Conservation (phyloP, 352 stramenopile species). For the Globisporangium spiculum region DNA sequence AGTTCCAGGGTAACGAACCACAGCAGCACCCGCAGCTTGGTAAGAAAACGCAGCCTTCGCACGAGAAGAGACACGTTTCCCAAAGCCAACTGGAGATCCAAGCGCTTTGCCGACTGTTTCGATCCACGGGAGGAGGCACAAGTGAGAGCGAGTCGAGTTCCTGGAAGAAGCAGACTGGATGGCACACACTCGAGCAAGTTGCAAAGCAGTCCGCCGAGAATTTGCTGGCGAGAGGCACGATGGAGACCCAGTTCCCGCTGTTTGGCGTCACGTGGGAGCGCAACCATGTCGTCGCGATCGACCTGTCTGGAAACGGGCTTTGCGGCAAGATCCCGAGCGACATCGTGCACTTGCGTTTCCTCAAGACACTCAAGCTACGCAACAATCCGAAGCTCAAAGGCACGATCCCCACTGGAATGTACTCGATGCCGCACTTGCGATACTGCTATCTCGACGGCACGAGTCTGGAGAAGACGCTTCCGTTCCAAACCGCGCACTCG, state of each 20-base stretch:
- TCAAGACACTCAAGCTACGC: constrained; percentile 56
- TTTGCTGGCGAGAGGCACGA: constrained; percentile 24
- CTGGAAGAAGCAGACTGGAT: constrained; percentile 42
- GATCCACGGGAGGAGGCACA: constrained; percentile 30
- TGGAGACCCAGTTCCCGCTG: constrained; percentile 36
- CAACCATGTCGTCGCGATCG: constrained; percentile 60
- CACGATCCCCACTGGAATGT: constrained; percentile 25
- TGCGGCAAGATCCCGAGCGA: constrained; percentile 38
- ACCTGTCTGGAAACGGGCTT: constrained; percentile 52
- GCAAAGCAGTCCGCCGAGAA: constrained; percentile 21
- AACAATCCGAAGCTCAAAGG: constrained; percentile 48
- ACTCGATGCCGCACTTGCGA: constrained; percentile 41
- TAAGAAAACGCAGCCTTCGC: neutral
- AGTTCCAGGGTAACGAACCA: neutral
- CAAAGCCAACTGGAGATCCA: constrained; percentile 44
- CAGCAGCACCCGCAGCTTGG: neutral
- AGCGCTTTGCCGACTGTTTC: constrained; percentile 42
- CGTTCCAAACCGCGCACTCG: constrained; percentile 41
- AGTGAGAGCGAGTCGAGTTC: constrained; percentile 9
- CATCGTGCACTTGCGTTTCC: constrained; percentile 38
- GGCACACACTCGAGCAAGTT: constrained; percentile 25
- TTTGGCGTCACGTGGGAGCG: constrained; percentile 51
- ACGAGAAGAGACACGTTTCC: constrained; percentile 26
- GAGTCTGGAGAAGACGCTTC: constrained; percentile 37
- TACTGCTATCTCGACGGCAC: constrained; percentile 72